Conservation (phyloP, 129 eudicot genomes). For the Escallonia rubra region DNA sequence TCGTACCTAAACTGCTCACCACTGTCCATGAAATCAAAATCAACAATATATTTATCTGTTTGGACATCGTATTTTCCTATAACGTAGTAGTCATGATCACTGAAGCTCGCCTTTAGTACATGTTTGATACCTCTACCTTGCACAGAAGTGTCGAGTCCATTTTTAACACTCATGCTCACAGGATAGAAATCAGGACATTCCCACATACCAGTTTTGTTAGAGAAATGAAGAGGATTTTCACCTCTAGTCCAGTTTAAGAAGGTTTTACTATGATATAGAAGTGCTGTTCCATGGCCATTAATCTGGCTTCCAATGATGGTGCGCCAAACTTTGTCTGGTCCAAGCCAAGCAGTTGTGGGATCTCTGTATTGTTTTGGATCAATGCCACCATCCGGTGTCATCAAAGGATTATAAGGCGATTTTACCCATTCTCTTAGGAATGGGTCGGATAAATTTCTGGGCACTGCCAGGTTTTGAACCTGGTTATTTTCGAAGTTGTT, state of each 20-base stretch:
- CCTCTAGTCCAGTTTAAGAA: constrained; percentile 34
- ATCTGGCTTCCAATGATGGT: constrained; percentile 48
- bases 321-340: constrained; percentile 45
- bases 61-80: constrained; percentile 50
- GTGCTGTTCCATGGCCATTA: constrained; percentile 38
- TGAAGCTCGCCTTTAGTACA: constrained; percentile 55
- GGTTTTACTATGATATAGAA: constrained; percentile 50
- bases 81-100: constrained; percentile 35
- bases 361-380: constrained; percentile 38
- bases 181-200: constrained; percentile 83
- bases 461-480: constrained; percentile 61
- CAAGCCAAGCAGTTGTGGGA: constrained; percentile 74
- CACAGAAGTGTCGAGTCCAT: constrained; percentile 49
- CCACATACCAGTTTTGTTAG: constrained; percentile 57
- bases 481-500: constrained; percentile 23
- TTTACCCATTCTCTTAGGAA: constrained; percentile 54
- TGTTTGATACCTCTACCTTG: constrained; percentile 24
- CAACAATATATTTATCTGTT: constrained; percentile 29
- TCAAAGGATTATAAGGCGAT: constrained; percentile 44
- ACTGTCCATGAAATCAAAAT: constrained; percentile 36
- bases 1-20: constrained; percentile 38
- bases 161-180: constrained; percentile 16
- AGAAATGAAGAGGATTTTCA: constrained; percentile 33
- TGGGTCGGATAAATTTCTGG: constrained; percentile 66
- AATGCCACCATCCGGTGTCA: constrained; percentile 30